These are phyloP conservation scores for Amanita jacksonii DNA, from an alignment of 768 basidiomycete species.

Conservation along the genomic window DNA sequence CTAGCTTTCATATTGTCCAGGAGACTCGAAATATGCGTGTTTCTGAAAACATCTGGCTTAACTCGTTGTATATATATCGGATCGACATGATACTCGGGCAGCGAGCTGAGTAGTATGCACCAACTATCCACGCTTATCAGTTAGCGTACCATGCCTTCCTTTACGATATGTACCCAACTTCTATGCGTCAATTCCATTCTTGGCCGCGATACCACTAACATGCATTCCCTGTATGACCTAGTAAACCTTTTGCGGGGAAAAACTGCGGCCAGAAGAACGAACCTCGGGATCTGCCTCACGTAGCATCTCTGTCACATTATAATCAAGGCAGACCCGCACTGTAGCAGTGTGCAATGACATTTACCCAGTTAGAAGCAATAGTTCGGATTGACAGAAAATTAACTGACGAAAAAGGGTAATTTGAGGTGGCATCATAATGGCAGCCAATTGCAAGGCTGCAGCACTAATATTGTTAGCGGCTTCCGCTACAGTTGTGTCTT, in stretches of 20 bases:
- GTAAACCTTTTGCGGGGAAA: neutral
- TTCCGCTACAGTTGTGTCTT: conserved; percentile 11
- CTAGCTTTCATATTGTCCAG: conserved; percentile 9
- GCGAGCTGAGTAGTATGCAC: conserved; percentile 13
- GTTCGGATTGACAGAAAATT: neutral
- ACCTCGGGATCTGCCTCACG: conserved; percentile 23
- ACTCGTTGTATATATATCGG: conserved; percentile 18
- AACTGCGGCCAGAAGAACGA: neutral
- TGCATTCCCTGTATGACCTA: conserved; percentile 24
- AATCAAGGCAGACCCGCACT: conserved; percentile 16
- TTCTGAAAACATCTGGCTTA: conserved; percentile 18
- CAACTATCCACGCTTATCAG: neutral
- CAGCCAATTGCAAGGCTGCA: conserved; percentile 18
- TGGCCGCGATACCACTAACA: conserved; percentile 25
- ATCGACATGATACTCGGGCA: conserved; percentile 17
- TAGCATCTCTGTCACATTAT: conserved; percentile 21
- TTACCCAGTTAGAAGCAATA: neutral
- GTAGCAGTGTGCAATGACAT: conserved; percentile 19
- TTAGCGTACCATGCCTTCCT: too few relatives aligned
- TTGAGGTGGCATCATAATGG: conserved; percentile 14
- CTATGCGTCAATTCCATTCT: conserved; percentile 20
- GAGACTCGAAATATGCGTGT: conserved; percentile 15
- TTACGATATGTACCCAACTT: conserved; percentile 25
- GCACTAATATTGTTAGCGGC: conserved; percentile 14
- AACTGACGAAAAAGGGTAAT: conserved; percentile 8